Evolutionary conservation across 768 basidiomycete species (phyloP), one percentile per base, ranked within the genome.

Genomic region (Boletus reticuloceps): DNA sequence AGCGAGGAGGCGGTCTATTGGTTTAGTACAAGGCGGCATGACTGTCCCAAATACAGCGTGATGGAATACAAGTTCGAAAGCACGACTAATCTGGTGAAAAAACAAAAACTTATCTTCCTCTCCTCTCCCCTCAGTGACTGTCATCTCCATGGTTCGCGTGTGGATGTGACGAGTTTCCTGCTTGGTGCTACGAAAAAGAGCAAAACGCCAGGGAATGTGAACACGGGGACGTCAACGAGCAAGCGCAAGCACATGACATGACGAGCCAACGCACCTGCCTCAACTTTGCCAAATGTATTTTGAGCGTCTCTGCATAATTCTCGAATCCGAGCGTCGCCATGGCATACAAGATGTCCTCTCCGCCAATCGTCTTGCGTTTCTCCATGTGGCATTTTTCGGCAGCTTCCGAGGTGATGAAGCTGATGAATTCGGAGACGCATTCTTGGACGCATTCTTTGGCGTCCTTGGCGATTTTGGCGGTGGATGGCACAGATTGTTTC

Each of bases 401-500:
- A 5, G 96, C 96, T 72, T 98, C 96, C 42, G 88, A 91, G 29
- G 95, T 97, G 75, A 98, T 94, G 80, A 98, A 98, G 63, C 86
- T 87, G 71, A 98, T 98, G 78, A 97, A 98, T 75, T 98, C 96
- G 41, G 53, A 97, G 53, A 97, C 93, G 73, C 95, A 97, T 74
- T 98, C 96, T 70, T 98, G 94, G 53, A 97, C 93, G 73, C 95
- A 97, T 74, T 98, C 96, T 70, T 98, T 98, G 43, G 94, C 94
- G 72, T 98, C 96, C 72, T 98, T 98, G 9, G 92, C 91, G 65
- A 98, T 96, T 75, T 98, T 98, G 41, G 96, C 92, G 19, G 89
- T 89, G 0, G 85, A 75, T 0, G 96, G 95, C 3, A 98, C 86
- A 12, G 92, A 82, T 41, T 85, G 78, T 73, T 98, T 98, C 95